Conservation (phyloP, 2,329 filamentous ascomycete species). For the Colletotrichum horii region DNA sequence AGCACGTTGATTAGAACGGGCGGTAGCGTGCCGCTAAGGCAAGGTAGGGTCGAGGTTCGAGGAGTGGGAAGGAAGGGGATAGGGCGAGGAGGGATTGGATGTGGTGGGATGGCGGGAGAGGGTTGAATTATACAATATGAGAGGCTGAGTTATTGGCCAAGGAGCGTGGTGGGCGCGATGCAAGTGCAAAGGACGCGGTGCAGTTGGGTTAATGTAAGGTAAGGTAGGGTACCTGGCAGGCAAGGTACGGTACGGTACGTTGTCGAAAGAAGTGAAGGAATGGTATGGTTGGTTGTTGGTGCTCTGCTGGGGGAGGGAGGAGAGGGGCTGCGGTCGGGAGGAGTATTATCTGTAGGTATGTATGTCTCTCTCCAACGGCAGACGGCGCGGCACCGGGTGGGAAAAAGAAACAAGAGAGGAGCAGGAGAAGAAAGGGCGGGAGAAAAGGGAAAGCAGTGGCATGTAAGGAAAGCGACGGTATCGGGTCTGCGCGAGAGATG, state of each 20-base stretch:
- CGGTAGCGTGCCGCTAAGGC: slow-evolving; percentile 8
- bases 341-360: background rate
- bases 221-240: background rate
- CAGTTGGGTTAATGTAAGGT: background rate
- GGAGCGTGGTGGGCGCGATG: background rate
- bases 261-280: background rate
- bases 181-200: slow-evolving; percentile 8
- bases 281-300: background rate
- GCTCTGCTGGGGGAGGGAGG: background rate
- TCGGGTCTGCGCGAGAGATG: background rate
- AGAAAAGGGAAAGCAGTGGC: slow-evolving; percentile 17
- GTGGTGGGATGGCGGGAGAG: background rate
- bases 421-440: background rate
- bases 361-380: background rate
- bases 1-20: slow-evolving; percentile 16
- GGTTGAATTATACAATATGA: slow-evolving; percentile 12
- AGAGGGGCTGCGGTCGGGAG: background rate
- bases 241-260: background rate
- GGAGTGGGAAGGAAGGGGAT: background rate
- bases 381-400: background rate
- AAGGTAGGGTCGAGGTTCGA: background rate
- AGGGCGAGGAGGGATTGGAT: background rate
- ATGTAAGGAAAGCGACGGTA: slow-evolving; percentile 8
- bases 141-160: background rate
- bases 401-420: background rate